phyloP scores from a whole-genome alignment of 2,329 filamentous ascomycete species.

The Colletotrichum musae region DNA sequence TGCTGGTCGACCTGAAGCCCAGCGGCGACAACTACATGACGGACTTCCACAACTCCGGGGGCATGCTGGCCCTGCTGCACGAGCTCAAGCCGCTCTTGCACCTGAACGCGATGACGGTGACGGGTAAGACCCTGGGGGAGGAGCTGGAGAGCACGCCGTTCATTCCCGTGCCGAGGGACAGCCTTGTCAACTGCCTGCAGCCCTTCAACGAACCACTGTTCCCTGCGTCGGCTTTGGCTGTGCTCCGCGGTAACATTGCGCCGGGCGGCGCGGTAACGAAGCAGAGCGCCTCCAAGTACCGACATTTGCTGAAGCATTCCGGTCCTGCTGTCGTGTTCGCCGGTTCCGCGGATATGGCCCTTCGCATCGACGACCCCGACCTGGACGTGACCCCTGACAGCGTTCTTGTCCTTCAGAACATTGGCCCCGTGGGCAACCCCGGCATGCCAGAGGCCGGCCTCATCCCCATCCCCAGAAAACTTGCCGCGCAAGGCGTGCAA shows the following conservation, averaged over 20 bases:
- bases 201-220: constrained; percentile 78
- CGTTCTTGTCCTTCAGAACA: constrained; percentile 88
- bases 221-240: constrained; percentile 82
- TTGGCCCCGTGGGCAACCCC: constrained; percentile 90
- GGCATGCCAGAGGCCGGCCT: constrained; percentile 91
- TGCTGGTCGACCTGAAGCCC: constrained; percentile 89
- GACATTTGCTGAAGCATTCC: constrained; percentile 63
- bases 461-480: constrained; percentile 79
- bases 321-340: constrained; percentile 75
- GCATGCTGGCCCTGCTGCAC: constrained; percentile 86
- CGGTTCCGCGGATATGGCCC: constrained; percentile 82
- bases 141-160: constrained; percentile 80
- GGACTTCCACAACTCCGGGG: constrained; percentile 90
- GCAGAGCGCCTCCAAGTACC: constrained; percentile 88
- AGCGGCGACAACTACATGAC: constrained; percentile 91
- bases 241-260: constrained; percentile 86
- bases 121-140: constrained; percentile 85
- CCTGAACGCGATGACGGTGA: constrained; percentile 85
- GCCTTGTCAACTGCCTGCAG: constrained; percentile 68
- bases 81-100: constrained; percentile 82
- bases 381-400: constrained; percentile 73
- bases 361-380: constrained; percentile 68
- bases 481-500: constrained; percentile 79
- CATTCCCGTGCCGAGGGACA: constrained; percentile 59
- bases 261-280: constrained; percentile 90